Base-by-base conservation (phyloP, 768 basidiomycete genomes). In the Hirschioporus abietinus region DNA sequence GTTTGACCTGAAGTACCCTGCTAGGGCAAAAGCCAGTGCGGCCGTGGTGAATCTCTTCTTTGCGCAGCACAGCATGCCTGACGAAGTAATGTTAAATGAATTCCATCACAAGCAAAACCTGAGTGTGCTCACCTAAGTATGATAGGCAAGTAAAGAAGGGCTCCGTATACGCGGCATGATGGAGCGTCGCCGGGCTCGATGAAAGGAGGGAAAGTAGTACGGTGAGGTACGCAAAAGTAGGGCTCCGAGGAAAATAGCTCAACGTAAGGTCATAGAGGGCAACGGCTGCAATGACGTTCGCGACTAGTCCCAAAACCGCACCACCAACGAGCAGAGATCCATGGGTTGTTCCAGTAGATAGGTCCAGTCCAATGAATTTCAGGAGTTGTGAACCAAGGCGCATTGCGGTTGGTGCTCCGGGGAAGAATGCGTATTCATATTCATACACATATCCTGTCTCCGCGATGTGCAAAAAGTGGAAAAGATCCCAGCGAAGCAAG, bases 341-440 rank as follows among this genome's bases (percentile, higher is more conserved):
- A 26, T 1, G 52, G 18, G n/a, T 20, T 24, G 3, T 30, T 1
- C 24, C 63, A 6, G 42, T 63, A 5, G 35, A 60, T 25, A 18
- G 20, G 15, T 76, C 70, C 5, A 71, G 66, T 26, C 67, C 62
- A 24, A 30, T 7, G 64, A 63, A 10, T 66, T 64, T 34, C 52
- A 78, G 70, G 17, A 78, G 52, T 30, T 64, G 17, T 7, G 71
- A 74, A n/a, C 72, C 77, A 60, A 71, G 15, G 1, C 83, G 79
- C 76, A 93, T 82, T 63, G 91, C 63, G 12, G 78, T 71, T 2
- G 92, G 84, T 26, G 85, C 76, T 5, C 85, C 92, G 1, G 93
- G 91, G 68, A 94, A 84, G 76, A 94, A 99, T 0, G 96, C 96
- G 84, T 91, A 92, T 69, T 92, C 82, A 71, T 96, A 84, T 73